Percentiles rank a stretch among this genome's conserved stretches.
Evolutionary conservation across 2,329 filamentous ascomycete genomes (phyloP).

Genomic region (Hypocreales sp.): DNA sequence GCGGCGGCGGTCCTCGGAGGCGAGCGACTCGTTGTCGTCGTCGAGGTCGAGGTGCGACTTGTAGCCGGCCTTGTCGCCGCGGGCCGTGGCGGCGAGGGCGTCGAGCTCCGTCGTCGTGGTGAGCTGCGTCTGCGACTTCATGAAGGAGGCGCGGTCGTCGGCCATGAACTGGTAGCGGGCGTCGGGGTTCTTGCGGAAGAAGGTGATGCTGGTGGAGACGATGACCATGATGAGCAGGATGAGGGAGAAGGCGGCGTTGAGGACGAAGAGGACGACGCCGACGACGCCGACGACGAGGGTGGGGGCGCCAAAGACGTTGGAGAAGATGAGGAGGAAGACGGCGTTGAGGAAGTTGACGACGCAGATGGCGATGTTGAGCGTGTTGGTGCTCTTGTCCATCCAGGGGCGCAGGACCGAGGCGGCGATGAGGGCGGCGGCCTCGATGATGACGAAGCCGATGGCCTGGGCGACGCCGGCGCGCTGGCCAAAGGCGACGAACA

Average conservation of each 20-base stretch:
- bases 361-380: slow-evolving; percentile 87
- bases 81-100: slow-evolving; percentile 74
- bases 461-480: slow-evolving; percentile 57
- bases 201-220: slow-evolving; percentile 46
- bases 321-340: slow-evolving; percentile 81
- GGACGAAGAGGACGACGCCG: slow-evolving; percentile 76
- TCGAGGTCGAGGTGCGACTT: slow-evolving; percentile 21
- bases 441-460: slow-evolving; percentile 68
- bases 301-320: slow-evolving; percentile 71
- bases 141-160: slow-evolving; percentile 90
- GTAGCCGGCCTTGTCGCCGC: slow-evolving; percentile 56
- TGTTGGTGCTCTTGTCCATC: slow-evolving; percentile 99
- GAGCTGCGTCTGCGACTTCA: slow-evolving; percentile 84
- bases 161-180: slow-evolving; percentile 92
- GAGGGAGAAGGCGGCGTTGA: slow-evolving; percentile 71
- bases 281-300: slow-evolving; percentile 73
- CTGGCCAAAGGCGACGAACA: slow-evolving; percentile 78
- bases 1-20: slow-evolving; percentile 21
- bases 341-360: slow-evolving; percentile 82
- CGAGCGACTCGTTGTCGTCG: slow-evolving; percentile 24
- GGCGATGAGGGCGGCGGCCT: slow-evolving; percentile 61
- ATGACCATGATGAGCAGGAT: slow-evolving; percentile 69
- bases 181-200: slow-evolving; percentile 88
- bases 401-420: slow-evolving; percentile 75
- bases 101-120: slow-evolving; percentile 70